phyloP scores from a whole-genome alignment of 192 early-diverging fungal genomes.

The Umbelopsis ramanniana region DNA sequence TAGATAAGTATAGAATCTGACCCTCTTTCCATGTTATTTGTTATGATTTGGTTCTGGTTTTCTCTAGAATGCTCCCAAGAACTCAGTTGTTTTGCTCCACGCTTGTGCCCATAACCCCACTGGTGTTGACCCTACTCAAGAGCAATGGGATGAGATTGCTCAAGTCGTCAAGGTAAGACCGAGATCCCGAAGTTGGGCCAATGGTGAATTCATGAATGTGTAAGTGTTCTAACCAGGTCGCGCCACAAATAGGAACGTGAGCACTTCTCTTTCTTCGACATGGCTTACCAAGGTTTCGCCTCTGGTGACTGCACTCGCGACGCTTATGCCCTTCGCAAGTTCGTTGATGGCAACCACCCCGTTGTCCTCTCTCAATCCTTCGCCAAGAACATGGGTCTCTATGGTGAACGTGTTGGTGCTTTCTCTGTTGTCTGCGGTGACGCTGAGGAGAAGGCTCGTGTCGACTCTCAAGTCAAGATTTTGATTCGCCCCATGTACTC shows the following conservation, averaged over 20 bases:
- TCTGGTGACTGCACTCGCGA: constrained; percentile 89
- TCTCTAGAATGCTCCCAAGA: constrained; percentile 74
- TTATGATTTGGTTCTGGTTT: not conserved
- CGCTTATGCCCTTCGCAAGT: constrained; percentile 92
- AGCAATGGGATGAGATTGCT: constrained; percentile 92
- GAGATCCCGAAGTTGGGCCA: constrained; percentile 11
- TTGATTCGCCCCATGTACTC: constrained; percentile 97
- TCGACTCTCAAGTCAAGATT: constrained; percentile 95
- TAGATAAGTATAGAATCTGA: too few species aligned
- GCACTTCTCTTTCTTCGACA: constrained; percentile 97
- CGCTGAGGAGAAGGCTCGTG: constrained; percentile 75
- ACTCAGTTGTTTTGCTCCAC: constrained; percentile 91
- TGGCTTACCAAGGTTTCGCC: constrained; percentile 99
- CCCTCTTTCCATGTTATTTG: too few species aligned
- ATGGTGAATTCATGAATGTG: not conserved
- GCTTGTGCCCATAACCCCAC: constrained; percentile 99
- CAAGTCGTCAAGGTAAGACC: constrained; percentile 62
- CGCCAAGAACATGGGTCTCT: constrained; percentile 99
- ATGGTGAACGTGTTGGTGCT: constrained; percentile 95
- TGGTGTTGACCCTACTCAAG: constrained; percentile 93
- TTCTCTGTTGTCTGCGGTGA: constrained; percentile 84
- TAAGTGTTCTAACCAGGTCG: not conserved
- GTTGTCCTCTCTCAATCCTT: constrained; percentile 93
- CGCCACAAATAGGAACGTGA: constrained; percentile 52
- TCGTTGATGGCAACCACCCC: constrained; percentile 78